Evolutionary conservation across 352 stramenopile species (phyloP), one percentile per base, ranked within the genome.

Genomic region (Globisporangium uncinulatum): DNA sequence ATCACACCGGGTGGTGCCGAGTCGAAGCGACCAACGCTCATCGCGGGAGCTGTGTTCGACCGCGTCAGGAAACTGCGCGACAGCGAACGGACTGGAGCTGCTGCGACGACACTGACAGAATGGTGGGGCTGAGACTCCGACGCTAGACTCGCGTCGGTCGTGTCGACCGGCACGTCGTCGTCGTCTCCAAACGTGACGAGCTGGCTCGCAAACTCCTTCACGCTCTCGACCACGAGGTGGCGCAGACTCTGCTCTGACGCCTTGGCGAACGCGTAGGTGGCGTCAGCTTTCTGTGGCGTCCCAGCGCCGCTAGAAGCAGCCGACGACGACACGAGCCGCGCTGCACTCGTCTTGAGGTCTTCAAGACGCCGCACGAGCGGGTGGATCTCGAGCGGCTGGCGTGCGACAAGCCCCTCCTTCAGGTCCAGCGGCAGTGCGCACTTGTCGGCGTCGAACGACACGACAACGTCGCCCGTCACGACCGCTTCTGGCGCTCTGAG

Each of bases 331-430:
- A 14, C 17, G 41, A 46, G 10, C 41, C 79, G 68, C 2, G 61
- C 62, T 6, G 69, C 77, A 32, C 71, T 84, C 37, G 75, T 75
- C 59, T 89, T 87, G 15, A 87, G 31, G 17, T 82, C 79, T 47
- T 87, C 66, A 0, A 94, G 56, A 1, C 83, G 78, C 20, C 70
- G 59, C 1, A 94, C 65, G 3, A 87, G 63, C 1, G 74, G 79
- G 13, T 85, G 62, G n/a, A 89, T 59, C 20, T 94, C 83, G 13
- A 88, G 61, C 21, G 85, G 65, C 50, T 80, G 67, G 48, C 81
- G 80, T 24, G 71, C 58, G 21, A 94, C 78, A 51, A 92, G 92
- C 0, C 65, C 77, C 59, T 94, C 73, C 10, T 84, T 83, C 15
- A 94, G 53, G 56, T 89, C 65, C 29, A 94, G 52, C 13, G 69